Conservation (phyloP, 352 stramenopile genomes). For the Globisporangium paroecandrum region DNA sequence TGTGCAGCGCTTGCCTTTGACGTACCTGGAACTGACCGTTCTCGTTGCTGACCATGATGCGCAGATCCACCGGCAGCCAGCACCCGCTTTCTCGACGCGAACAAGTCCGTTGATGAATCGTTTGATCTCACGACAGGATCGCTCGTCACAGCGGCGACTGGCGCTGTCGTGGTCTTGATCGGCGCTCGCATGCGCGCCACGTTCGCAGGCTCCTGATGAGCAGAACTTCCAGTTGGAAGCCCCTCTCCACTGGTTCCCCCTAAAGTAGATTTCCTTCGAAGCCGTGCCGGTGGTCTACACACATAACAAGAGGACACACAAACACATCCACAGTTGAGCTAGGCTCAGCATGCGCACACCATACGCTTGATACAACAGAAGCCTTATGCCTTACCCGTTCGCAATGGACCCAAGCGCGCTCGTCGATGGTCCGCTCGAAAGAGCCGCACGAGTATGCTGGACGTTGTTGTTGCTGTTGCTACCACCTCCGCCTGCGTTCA, state of each 20-base stretch:
- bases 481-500: background rate
- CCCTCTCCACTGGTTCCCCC: background rate
- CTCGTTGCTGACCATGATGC: background rate
- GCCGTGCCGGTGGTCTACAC: slow-evolving; percentile 5
- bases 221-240: background rate
- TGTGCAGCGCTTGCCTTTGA: background rate
- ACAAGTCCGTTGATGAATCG: background rate
- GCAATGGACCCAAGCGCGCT: background rate
- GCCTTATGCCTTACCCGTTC: slow-evolving; percentile 7
- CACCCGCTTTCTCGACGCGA: slow-evolving; percentile 1
- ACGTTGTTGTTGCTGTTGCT: background rate
- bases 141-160: background rate
- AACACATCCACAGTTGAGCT: background rate
- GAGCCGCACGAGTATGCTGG: slow-evolving; percentile 1
- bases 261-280: background rate
- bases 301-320: background rate
- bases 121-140: background rate
- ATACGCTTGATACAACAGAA: background rate
- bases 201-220: background rate
- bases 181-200: slow-evolving; percentile 7
- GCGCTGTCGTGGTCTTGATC: slow-evolving; percentile 11
- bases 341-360: background rate
- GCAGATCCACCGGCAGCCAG: background rate
- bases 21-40: background rate
- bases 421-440: background rate